Base-by-base conservation (phyloP, 257 asterid genomes). In the Orobanche coerulescens region DNA sequence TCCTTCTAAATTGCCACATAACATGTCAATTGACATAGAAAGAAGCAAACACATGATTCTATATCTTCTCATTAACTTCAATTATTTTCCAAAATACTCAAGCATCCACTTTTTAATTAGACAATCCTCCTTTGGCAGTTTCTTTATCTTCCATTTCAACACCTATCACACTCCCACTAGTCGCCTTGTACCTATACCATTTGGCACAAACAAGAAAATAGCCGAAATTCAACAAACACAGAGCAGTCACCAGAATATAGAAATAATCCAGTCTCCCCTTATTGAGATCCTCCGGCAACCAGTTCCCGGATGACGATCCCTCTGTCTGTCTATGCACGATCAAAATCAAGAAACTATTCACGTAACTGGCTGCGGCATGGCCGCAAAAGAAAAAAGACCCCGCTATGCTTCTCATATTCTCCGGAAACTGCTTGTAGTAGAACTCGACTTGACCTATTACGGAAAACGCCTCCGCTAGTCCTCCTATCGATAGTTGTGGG, bases 261-360 rank as follows among this genome's bases (percentile, higher is more conserved):
- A 82, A 91, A 18, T 81, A 80, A 18, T 91, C 98, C 76, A 91
- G 33, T 48, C 85, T 85, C 66, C 95, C 98, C 53, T 85, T 71
- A 24, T 92, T 92, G 13, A 88, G 74, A 76, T 88, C 96, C 75
- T 92, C 95, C 4, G 95, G 94, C 73, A 88, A 28, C 98, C 98
- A 92, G 56, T 88, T 88, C 43, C 95, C 96, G 2, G 74, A 23
- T 46, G 80, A 19, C 54, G 86, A 73, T 16, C 77, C 74, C 74
- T 62, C 82, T 18, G 95, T 84, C 48, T 69, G 54, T 26, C 65
- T 57, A 51, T 87, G 96, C 49, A 85, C 85, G 4, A 72, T 43
- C 53, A 85, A 69, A 26, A 86, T 69, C 75, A 92, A 26, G 13
- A 84, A 58, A 6, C 95, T 70, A 11, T 72, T 82, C 31, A 92